Conservation (phyloP, 768 basidiomycete genomes). For the Calocybe cyanea region DNA sequence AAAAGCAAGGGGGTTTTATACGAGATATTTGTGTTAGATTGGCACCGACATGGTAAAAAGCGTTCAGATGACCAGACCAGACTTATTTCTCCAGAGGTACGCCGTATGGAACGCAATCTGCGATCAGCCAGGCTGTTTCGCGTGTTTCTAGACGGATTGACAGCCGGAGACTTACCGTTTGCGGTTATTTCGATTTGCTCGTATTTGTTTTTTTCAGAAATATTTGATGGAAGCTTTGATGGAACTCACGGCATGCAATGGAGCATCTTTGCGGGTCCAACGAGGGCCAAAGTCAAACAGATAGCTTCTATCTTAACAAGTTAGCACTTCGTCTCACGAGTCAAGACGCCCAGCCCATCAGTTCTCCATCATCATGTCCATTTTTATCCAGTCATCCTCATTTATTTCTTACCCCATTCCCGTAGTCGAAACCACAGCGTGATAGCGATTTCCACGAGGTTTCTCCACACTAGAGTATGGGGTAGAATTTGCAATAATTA, state of each 20-base stretch:
- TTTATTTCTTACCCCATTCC: neutral
- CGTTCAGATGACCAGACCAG: constrained; percentile 29
- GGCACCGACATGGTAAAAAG: constrained; percentile 16
- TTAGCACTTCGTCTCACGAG: too few relatives aligned
- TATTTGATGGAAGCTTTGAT: too few relatives aligned
- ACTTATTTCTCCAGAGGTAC: constrained; percentile 42
- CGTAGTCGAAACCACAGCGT: neutral
- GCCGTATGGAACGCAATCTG: constrained; percentile 17
- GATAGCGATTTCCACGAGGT: constrained; percentile 26
- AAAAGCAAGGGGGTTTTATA: constrained; percentile 29
- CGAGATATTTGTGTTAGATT: constrained; percentile 9
- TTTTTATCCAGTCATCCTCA: too few relatives aligned
- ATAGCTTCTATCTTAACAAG: too few relatives aligned
- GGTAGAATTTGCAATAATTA: constrained; percentile 10
- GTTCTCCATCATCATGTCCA: neutral
- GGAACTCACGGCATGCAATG: too few relatives aligned
- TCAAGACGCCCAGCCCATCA: too few relatives aligned
- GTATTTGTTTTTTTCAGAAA: constrained; percentile 1
- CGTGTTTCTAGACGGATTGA: neutral
- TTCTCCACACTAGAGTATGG: constrained; percentile 21
- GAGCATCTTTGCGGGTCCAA: neutral
- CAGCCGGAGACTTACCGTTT: constrained; percentile 9
- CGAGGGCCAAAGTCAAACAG: neutral
- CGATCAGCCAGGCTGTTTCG: constrained; percentile 1
- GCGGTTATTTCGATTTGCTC: constrained; percentile 1